These are phyloP conservation scores for Pseudogymnoascus sp. DNA, from an alignment of 2,329 filamentous ascomycete genomes.

Conservation along the genomic window DNA sequence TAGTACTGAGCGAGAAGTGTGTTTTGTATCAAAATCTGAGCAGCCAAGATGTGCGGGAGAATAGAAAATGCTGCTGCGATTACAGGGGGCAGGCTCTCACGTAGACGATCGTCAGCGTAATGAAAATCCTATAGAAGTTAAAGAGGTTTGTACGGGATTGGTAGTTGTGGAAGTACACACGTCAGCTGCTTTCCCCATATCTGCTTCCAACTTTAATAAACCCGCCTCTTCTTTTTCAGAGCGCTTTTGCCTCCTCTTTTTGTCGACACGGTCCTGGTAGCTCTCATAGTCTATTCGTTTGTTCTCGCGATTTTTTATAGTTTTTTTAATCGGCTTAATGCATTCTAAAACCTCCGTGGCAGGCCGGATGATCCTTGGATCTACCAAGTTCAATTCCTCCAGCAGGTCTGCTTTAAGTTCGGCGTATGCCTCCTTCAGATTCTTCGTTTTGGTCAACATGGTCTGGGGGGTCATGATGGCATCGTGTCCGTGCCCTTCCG, in stretches of 20 bases:
- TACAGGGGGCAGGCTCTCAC: conserved; percentile 63
- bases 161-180: conserved; percentile 36
- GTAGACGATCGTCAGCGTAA: conserved; percentile 67
- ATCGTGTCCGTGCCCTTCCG: conserved; percentile 49
- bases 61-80: conserved; percentile 65
- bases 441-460: conserved; percentile 58
- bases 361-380: conserved; percentile 62
- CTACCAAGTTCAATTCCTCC: conserved; percentile 65
- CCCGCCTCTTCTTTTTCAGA: conserved; percentile 67
- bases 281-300: conserved; percentile 77
- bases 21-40: conserved; percentile 72
- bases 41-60: conserved; percentile 63
- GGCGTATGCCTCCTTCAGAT: conserved; percentile 60
- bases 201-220: conserved; percentile 64
- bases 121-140: conserved; percentile 55
- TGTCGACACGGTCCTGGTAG: conserved; percentile 64
- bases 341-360: conserved; percentile 62
- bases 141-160: conserved; percentile 15
- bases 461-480: conserved; percentile 55
- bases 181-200: conserved; percentile 59
- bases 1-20: conserved; percentile 72
- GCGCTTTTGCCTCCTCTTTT: conserved; percentile 62
- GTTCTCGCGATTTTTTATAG: conserved; percentile 79
- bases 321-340: conserved; percentile 69
- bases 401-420: conserved; percentile 66